Base-by-base conservation (phyloP, 768 basidiomycete species). In the Pleurotus tuber-regium region DNA sequence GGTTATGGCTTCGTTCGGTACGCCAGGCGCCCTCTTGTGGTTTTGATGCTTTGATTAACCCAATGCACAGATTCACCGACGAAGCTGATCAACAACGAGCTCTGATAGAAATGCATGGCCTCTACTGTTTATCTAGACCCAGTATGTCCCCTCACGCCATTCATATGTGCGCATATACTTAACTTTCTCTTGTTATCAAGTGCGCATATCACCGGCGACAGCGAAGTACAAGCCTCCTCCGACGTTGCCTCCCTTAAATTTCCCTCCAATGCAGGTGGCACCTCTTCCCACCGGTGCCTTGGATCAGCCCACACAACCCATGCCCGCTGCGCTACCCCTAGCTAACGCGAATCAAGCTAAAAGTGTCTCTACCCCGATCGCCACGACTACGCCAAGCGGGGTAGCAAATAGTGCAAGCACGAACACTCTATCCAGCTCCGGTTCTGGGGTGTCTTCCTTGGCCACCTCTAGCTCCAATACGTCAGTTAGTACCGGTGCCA, bases 1-100 rank as follows among this genome's bases (percentile, higher is more conserved):
- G 93, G 93, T 3, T 96, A 95, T 66, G 93, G 93, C 24, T 96
- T 96, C 63, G 93, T 97, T 31, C 79, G 94, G 89, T 86, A 54
- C 47, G 80, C 67, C 18, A 21, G 33, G 28, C 26, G 42, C 49
- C 25, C 43, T 50, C 43, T 54, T 42, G 43, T 1, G 42, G 18
- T 39, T 10, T 50, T 29, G 57, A 42, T 55, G 18, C 43, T 33
- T 54, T 16, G 54, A 64, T 23, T 61, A 57, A 49, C 11, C 23
- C 43, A 51, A 53, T 35, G 7, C 35, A n/a, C 57, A 91, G 89
- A 55, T 96, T 96, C 66, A 89, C 87, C 3, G 88, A 92, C 53
- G 91, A 94, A 65, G 72, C 80, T 28, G 94, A 97, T 66, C 90
- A 92, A 64, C 87, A 90, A 61, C 85, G 94, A 39, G 92, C 92